Evolutionary conservation across 345 rosid species (phyloP).

Genomic region (Balakata baccata): DNA sequence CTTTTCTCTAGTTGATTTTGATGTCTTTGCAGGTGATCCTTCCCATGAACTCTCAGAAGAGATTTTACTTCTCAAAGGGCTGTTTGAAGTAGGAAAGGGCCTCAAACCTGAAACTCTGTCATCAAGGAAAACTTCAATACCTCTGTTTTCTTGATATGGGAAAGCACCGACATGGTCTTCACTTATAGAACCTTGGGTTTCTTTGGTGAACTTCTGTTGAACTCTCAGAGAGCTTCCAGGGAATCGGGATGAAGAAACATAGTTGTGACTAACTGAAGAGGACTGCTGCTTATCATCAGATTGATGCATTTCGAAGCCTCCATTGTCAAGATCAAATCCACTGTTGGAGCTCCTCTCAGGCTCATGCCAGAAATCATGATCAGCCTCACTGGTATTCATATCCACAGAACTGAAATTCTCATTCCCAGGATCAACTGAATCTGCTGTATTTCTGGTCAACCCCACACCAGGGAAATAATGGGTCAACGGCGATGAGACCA

Average conservation of each 20-base stretch:
- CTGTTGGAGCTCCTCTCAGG: slow-evolving; percentile 50
- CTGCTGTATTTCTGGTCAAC: slow-evolving; percentile 52
- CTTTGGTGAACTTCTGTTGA: slow-evolving; percentile 42
- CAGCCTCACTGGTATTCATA: slow-evolving; percentile 46
- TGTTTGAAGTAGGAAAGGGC: slow-evolving; percentile 44
- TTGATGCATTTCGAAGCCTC: slow-evolving; percentile 48
- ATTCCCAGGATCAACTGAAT: slow-evolving; percentile 36
- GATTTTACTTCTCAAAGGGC: slow-evolving; percentile 68
- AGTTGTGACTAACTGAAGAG: slow-evolving; percentile 47
- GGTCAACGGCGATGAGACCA: slow-evolving; percentile 49
- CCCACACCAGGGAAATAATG: slow-evolving; percentile 63
- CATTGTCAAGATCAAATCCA: slow-evolving; percentile 56
- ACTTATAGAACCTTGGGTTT: slow-evolving; percentile 29
- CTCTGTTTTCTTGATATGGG: slow-evolving; percentile 50
- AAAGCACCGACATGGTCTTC: slow-evolving; percentile 40
- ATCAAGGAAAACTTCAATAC: slow-evolving; percentile 52
- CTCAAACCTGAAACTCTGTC: slow-evolving; percentile 60
- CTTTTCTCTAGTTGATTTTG: slow-evolving; percentile 61
- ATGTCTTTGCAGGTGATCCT: slow-evolving; percentile 55
- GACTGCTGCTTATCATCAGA: slow-evolving; percentile 55
- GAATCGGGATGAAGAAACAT: slow-evolving; percentile 44
- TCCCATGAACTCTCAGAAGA: slow-evolving; percentile 91
- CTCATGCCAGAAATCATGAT: slow-evolving; percentile 59
- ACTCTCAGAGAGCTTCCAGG: slow-evolving; percentile 43
- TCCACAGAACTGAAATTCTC: slow-evolving; percentile 47